phyloP scores from a whole-genome alignment of 495 filamentous ascomycete species.

The Pseudevernia furfuracea region DNA sequence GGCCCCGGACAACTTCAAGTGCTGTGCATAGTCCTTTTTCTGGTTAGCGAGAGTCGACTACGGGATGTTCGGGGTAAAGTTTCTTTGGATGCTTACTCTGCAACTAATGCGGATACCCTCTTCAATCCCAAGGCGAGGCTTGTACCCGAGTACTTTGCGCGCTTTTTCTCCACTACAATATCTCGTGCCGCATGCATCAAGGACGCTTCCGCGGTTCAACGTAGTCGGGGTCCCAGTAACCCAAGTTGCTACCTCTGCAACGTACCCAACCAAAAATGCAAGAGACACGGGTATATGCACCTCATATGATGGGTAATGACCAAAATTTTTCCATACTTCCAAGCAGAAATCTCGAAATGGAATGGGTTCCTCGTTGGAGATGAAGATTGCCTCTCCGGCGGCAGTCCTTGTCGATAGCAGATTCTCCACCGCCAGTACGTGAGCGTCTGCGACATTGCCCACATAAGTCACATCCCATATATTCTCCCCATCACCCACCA shows the following conservation, averaged over 20 bases:
- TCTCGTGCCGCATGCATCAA: conserved; percentile 45
- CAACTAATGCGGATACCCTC: conserved; percentile 48
- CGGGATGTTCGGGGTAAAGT: neutral
- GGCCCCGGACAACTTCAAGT: neutral
- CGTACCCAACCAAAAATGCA: conserved; percentile 42
- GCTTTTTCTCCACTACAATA: conserved; percentile 55
- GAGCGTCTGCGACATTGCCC: conserved; percentile 53
- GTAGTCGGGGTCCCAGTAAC: conserved; percentile 40
- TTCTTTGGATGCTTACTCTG: conserved; percentile 29
- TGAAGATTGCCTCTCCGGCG: conserved; percentile 55
- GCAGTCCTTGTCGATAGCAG: conserved; percentile 47
- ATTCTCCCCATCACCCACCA: conserved; percentile 51
- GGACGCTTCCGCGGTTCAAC: conserved; percentile 49
- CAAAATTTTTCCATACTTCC: conserved; percentile 52
- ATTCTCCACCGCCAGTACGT: conserved; percentile 55
- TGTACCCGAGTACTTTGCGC: conserved; percentile 49
- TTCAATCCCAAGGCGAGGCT: conserved; percentile 48
- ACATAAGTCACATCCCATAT: conserved; percentile 57
- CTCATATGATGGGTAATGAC: conserved; percentile 46
- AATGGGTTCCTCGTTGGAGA: conserved; percentile 56
- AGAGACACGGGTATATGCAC: conserved; percentile 45
- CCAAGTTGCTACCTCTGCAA: conserved; percentile 48
- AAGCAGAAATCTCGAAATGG: conserved; percentile 54
- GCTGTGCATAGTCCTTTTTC: conserved; percentile 18
- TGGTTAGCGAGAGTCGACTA: neutral